Evolutionary conservation across 2,329 filamentous ascomycete species (phyloP).

Genomic region (Ceratocystis cacaofunesta): DNA sequence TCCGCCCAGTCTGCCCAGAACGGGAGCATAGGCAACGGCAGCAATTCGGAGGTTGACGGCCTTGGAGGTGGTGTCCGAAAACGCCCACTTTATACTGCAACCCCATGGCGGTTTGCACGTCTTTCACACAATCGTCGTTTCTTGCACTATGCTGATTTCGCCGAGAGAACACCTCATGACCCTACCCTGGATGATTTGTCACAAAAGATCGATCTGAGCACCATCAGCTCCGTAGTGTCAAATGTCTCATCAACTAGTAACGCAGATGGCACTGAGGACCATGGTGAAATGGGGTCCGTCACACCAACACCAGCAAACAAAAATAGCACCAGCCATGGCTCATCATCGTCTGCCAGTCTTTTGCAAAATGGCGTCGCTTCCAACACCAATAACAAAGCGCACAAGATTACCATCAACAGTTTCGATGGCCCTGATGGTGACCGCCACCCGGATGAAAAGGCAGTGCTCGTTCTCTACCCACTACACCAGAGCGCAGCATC

Average conservation of each 20-base stretch:
- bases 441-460: slow-evolving; percentile 43
- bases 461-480: slow-evolving; percentile 72
- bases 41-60: not conserved
- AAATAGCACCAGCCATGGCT: not conserved
- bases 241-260: slow-evolving; percentile 61
- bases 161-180: slow-evolving; percentile 44
- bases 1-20: not conserved
- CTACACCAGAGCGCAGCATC: slow-evolving; percentile 69
- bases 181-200: slow-evolving; percentile 58
- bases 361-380: not conserved
- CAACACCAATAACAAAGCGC: slow-evolving; percentile 33
- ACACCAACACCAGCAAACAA: slow-evolving; percentile 1
- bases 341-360: not conserved
- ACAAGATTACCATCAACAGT: slow-evolving; percentile 85
- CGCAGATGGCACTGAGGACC: slow-evolving; percentile 31
- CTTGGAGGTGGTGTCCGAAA: slow-evolving; percentile 20
- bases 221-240: slow-evolving; percentile 83
- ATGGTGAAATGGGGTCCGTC: slow-evolving; percentile 23
- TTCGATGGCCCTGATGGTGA: slow-evolving; percentile 33
- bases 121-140: slow-evolving; percentile 83
- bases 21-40: slow-evolving; percentile 15
- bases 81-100: slow-evolving; percentile 32
- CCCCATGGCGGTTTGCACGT: slow-evolving; percentile 67
- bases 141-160: slow-evolving; percentile 81
- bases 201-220: slow-evolving; percentile 74